phyloP scores from a whole-genome alignment of 2,329 filamentous ascomycete genomes.

The Phialophora tarda region DNA sequence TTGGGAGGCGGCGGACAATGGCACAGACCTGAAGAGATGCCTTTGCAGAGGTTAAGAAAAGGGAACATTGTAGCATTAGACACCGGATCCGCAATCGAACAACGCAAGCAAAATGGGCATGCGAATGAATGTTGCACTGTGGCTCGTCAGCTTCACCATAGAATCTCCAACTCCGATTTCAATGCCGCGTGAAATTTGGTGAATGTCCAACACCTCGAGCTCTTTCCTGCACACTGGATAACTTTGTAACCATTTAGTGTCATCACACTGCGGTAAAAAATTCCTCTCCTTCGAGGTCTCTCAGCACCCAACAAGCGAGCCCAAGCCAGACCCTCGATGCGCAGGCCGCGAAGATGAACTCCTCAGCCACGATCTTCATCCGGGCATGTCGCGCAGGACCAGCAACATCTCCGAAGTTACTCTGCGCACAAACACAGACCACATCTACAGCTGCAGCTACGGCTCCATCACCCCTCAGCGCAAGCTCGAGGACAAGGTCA shows the following conservation, averaged over 20 bases:
- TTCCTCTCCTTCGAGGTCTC: not conserved
- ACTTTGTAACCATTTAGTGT: not conserved
- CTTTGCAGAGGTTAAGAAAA: not conserved
- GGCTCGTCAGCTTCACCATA: slow-evolving; percentile 1
- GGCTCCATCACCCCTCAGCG: not conserved
- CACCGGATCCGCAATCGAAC: not conserved
- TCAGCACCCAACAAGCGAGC: not conserved
- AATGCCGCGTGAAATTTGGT: not conserved
- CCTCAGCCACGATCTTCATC: slow-evolving; percentile 24
- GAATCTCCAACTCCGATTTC: not conserved
- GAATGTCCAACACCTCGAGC: not conserved
- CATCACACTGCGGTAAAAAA: not conserved
- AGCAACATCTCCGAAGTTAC: slow-evolving; percentile 3
- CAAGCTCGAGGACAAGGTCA: not conserved
- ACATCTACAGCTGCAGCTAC: not conserved
- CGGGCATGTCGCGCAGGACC: slow-evolving; percentile 28
- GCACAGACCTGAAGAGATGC: not conserved
- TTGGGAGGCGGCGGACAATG: slow-evolving; percentile 5
- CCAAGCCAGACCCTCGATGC: not conserved
- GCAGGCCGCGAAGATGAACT: slow-evolving; percentile 6
- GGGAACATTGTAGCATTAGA: slow-evolving; percentile 15
- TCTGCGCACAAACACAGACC: not conserved
- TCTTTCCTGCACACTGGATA: not conserved
- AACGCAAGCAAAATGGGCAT: not conserved
- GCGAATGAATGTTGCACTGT: not conserved